These are phyloP conservation scores for Cylindrotheca fusiformis DNA, from an alignment of 108 stramenopile genomes.

Conservation along the genomic window DNA sequence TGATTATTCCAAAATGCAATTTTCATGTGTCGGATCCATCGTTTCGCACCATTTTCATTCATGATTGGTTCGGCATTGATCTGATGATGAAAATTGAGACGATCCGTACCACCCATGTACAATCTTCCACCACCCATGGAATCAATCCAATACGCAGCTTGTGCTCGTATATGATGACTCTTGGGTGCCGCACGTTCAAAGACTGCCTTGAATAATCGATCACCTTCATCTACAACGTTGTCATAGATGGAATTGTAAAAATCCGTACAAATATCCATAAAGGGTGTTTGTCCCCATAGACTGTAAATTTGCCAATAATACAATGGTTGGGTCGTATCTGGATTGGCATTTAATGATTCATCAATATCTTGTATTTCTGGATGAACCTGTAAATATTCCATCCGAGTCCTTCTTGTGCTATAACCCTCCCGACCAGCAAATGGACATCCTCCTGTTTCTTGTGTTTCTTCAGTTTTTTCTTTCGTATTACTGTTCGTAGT, in stretches of 20 bases:
- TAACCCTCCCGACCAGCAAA: neutral
- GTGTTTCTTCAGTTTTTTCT: too few species aligned
- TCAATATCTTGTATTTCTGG: neutral
- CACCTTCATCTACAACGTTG: constrained; percentile 4
- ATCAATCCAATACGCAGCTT: constrained; percentile 26
- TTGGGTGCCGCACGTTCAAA: constrained; percentile 11
- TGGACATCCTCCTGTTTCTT: too few species aligned
- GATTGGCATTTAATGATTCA: constrained; percentile 2
- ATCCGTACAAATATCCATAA: constrained; percentile 14
- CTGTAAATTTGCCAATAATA: constrained; percentile 36
- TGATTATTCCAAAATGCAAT: constrained; percentile 10
- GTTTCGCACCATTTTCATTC: constrained; percentile 19
- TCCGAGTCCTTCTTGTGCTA: neutral
- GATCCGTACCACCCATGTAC: constrained; percentile 21
- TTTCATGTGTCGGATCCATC: constrained; percentile 34
- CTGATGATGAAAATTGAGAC: constrained; percentile 21
- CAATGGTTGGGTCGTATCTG: constrained; percentile 8
- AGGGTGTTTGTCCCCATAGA: constrained; percentile 19
- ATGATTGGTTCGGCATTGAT: constrained; percentile 16
- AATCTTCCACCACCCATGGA: constrained; percentile 26
- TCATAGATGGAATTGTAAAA: constrained; percentile 27
- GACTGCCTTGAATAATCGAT: constrained; percentile 7
- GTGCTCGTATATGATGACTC: constrained; percentile 22
- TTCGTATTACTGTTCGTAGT: too few species aligned
- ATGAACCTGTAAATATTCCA: neutral